Evolutionary conservation across 2,329 filamentous ascomycete species (phyloP).

Genomic region (Fusarium tjaetaba): DNA sequence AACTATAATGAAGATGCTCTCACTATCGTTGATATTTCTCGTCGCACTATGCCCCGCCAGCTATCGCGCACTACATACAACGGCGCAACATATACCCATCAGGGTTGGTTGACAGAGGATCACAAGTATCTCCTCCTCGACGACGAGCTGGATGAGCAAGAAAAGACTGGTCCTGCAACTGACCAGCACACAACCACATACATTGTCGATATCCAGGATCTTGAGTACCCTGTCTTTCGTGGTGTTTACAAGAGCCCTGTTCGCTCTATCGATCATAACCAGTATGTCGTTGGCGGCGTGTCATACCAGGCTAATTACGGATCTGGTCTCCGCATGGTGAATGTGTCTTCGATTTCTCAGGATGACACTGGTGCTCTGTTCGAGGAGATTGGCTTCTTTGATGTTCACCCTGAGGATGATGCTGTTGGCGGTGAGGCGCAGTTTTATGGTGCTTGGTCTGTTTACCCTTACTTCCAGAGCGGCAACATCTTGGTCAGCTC

Average conservation of each 20-base stretch:
- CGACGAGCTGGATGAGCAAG: slow-evolving; percentile 62
- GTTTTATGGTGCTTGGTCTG: slow-evolving; percentile 57
- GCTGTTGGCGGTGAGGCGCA: slow-evolving; percentile 54
- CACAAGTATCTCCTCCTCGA: slow-evolving; percentile 58
- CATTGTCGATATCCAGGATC: slow-evolving; percentile 57
- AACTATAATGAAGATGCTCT: slow-evolving; percentile 16
- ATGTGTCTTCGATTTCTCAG: neutral
- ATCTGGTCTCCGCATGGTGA: neutral
- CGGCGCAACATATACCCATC: slow-evolving; percentile 50
- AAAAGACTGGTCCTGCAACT: slow-evolving; percentile 51
- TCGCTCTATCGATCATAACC: slow-evolving; percentile 9
- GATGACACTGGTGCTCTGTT: slow-evolving; percentile 3
- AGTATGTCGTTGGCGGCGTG: neutral
- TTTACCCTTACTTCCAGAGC: slow-evolving; percentile 57
- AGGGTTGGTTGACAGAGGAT: slow-evolving; percentile 61
- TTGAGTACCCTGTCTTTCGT: slow-evolving; percentile 50
- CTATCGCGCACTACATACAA: slow-evolving; percentile 12
- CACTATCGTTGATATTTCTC: slow-evolving; percentile 8
- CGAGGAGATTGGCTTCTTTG: slow-evolving; percentile 10
- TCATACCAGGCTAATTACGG: slow-evolving; percentile 11
- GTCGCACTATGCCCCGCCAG: slow-evolving; percentile 5
- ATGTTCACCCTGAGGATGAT: slow-evolving; percentile 36
- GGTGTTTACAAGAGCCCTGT: slow-evolving; percentile 16
- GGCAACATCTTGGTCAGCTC: slow-evolving; percentile 59
- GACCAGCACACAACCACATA: slow-evolving; percentile 58